Percentiles rank a stretch among this genome's conserved stretches.
These are phyloP conservation scores for Diaporthe helianthi DNA, from an alignment of 2,329 filamentous ascomycete genomes.

Conservation along the genomic window DNA sequence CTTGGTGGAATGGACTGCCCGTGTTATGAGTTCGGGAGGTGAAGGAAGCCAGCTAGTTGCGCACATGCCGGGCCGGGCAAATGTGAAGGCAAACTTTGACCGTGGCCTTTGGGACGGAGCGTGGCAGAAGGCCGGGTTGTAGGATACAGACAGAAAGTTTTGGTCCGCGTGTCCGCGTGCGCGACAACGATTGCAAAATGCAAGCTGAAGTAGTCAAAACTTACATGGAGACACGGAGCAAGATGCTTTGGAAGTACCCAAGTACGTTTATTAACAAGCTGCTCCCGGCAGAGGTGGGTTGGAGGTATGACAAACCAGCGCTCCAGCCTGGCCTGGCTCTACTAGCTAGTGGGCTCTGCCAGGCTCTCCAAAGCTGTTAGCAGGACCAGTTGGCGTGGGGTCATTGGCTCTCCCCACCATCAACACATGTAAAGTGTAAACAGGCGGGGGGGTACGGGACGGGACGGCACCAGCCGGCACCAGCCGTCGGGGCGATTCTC, in stretches of 20 bases:
- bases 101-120: background rate
- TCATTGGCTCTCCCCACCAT: background rate
- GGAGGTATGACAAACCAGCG: background rate
- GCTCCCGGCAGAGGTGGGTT: constrained; percentile 15
- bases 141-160: background rate
- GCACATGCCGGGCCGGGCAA: constrained; percentile 5
- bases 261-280: constrained; percentile 5
- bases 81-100: background rate
- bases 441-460: background rate
- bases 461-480: constrained; percentile 2
- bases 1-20: background rate
- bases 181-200: constrained; percentile 5
- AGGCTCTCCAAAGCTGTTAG: background rate
- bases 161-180: background rate
- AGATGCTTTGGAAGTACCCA: no score
- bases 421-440: no score
- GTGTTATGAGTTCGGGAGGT: constrained; percentile 12
- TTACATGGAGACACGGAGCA: background rate
- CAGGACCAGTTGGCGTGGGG: constrained; percentile 14
- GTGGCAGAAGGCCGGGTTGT: constrained; percentile 4
- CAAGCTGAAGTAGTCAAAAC: constrained; percentile 7
- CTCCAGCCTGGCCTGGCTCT: background rate
- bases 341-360: no score
- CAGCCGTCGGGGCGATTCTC: background rate
- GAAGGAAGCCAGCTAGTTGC: constrained; percentile 4